Evolutionary conservation across 306 rosid species (phyloP).

Genomic region (Prunus mira): DNA sequence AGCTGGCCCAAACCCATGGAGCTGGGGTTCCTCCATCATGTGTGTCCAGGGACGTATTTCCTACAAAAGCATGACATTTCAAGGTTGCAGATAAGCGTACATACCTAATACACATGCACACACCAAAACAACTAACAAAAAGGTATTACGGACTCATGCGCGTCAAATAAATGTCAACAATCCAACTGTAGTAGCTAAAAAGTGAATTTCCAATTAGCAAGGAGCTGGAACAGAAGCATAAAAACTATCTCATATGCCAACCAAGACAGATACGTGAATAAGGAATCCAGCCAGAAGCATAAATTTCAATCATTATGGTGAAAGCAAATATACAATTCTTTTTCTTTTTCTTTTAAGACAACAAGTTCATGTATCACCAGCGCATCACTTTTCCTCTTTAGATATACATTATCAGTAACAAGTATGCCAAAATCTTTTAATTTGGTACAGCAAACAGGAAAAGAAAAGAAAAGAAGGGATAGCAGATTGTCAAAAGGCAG

Average conservation of each 20-base stretch:
- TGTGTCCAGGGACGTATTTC: conserved; percentile 99
- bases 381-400: background rate
- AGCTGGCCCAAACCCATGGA: conserved; percentile 97
- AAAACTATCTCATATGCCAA: background rate
- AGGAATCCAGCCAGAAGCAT: background rate
- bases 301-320: background rate
- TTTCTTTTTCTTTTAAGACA: background rate
- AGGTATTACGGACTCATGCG: background rate
- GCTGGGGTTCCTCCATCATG: conserved; percentile 99
- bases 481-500: background rate
- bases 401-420: background rate
- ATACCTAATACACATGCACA: background rate
- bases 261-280: background rate
- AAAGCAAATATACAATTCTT: background rate
- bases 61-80: conserved; percentile 33
- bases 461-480: background rate
- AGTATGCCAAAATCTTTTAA: background rate
- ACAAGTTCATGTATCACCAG: background rate
- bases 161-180: background rate
- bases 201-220: background rate
- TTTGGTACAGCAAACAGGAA: background rate
- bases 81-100: background rate
- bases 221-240: conserved; percentile 2
- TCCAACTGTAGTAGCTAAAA: background rate
- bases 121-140: background rate